These are phyloP conservation scores for Gomphus bonarii DNA, from an alignment of 1,284 basidiomycete genomes.

Conservation along the genomic window DNA sequence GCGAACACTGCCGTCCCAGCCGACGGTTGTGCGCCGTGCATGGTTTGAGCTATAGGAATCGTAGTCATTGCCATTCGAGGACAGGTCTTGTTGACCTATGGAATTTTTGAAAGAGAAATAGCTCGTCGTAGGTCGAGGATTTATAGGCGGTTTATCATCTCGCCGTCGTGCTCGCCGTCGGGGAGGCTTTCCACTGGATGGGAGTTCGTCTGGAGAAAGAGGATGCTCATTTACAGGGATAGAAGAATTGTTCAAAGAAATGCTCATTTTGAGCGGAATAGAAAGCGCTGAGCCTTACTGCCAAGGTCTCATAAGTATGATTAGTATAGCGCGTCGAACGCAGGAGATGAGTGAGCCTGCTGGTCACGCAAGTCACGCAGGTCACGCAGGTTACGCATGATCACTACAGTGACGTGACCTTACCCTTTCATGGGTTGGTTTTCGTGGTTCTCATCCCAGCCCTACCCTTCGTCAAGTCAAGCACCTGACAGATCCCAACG, in stretches of 20 bases:
- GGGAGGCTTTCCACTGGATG: conserved; percentile 34
- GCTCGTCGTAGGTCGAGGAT: conserved; percentile 26
- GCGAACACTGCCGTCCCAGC: conserved; percentile 56
- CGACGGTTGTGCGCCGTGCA: conserved; percentile 21
- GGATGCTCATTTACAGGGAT: conserved; percentile 60
- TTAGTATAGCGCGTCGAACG: neutral
- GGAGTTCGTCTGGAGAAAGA: conserved; percentile 42
- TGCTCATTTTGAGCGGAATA: conserved; percentile 8
- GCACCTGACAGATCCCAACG: conserved; percentile 15
- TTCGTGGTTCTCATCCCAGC: conserved; percentile 7
- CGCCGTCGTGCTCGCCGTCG: conserved; percentile 19
- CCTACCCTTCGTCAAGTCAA: neutral
- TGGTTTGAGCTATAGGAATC: conserved; percentile 10
- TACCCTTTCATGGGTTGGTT: conserved; percentile 4
- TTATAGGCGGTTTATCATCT: conserved; percentile 17
- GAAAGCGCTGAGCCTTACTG: neutral
- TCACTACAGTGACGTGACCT: neutral
- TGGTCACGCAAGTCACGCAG: neutral
- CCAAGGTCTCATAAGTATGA: neutral
- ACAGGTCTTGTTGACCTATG: conserved; percentile 32
- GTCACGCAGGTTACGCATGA: neutral
- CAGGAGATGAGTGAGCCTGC: neutral
- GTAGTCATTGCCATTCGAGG: conserved; percentile 13
- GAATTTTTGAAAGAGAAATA: conserved; percentile 55
- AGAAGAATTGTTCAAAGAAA: conserved; percentile 13